Conservation (phyloP, 768 basidiomycete genomes). For the Cystobasidium onofrii region DNA sequence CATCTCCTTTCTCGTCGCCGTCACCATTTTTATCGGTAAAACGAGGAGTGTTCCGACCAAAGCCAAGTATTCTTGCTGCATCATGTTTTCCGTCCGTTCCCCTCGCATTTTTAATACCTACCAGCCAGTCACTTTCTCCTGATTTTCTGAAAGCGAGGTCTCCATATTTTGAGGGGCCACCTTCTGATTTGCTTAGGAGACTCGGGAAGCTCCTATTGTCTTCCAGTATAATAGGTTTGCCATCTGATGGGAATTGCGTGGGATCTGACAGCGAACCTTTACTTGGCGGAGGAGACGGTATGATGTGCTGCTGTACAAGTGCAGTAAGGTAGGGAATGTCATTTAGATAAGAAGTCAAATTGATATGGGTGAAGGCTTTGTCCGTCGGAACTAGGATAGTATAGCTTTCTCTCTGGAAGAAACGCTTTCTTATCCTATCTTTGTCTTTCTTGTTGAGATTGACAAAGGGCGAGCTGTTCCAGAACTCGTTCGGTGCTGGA, state of each 20-base stretch:
- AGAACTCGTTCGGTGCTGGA: slow-evolving; percentile 46
- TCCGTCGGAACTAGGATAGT: slow-evolving; percentile 86
- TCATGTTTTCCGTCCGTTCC: slow-evolving; percentile 49
- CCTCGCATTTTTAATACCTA: slow-evolving; percentile 49
- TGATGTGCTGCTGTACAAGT: slow-evolving; percentile 47
- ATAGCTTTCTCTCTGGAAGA: slow-evolving; percentile 53
- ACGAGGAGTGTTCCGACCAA: slow-evolving; percentile 50
- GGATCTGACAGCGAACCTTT: slow-evolving; percentile 7
- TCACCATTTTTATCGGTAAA: background rate
- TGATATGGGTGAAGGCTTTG: slow-evolving; percentile 77
- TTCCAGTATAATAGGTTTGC: slow-evolving; percentile 16
- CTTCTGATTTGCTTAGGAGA: slow-evolving; percentile 48
- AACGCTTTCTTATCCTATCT: slow-evolving; percentile 1
- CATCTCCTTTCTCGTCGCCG: background rate
- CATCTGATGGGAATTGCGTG: slow-evolving; percentile 5
- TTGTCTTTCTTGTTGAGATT: slow-evolving; percentile 29
- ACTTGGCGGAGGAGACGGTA: slow-evolving; percentile 33
- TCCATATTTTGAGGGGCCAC: slow-evolving; percentile 62
- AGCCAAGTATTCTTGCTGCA: slow-evolving; percentile 45
- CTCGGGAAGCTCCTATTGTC: slow-evolving; percentile 54
- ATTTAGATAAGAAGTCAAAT: slow-evolving; percentile 56
- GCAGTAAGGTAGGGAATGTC: slow-evolving; percentile 43
- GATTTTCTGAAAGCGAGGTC: slow-evolving; percentile 66
- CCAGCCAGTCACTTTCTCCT: slow-evolving; percentile 46
- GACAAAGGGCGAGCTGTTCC: slow-evolving; percentile 35